phyloP scores from a whole-genome alignment of 208 protist species.

The Trypanosoma grayi region DNA sequence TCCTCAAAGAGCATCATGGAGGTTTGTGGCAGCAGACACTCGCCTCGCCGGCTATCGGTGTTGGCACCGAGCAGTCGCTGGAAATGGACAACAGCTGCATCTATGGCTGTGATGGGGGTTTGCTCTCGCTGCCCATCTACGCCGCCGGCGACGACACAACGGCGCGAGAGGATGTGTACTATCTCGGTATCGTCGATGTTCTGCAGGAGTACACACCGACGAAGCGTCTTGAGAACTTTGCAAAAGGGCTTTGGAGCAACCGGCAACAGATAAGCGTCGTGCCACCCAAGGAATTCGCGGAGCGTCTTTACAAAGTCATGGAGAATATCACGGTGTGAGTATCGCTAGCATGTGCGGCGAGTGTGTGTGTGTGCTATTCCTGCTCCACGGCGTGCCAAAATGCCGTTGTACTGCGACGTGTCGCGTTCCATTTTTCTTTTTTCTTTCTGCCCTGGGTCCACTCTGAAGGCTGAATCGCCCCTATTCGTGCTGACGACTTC shows the following conservation, averaged over 20 bases:
- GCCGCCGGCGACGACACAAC: constrained; percentile 59
- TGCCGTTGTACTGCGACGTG: too few species aligned
- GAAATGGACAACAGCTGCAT: constrained; percentile 42
- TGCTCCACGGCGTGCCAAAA: too few species aligned
- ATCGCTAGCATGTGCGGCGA: too few species aligned
- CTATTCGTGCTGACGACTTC: too few species aligned
- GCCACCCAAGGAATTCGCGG: constrained; percentile 75
- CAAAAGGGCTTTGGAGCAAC: constrained; percentile 80
- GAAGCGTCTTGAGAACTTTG: constrained; percentile 85
- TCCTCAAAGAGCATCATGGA: constrained; percentile 27
- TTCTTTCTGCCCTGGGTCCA: too few species aligned
- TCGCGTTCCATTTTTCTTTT: too few species aligned
- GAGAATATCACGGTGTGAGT: constrained; percentile 72
- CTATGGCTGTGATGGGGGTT: constrained; percentile 75
- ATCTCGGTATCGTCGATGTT: constrained; percentile 93
- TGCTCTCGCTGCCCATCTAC: constrained; percentile 81
- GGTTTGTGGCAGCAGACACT: constrained; percentile 3
- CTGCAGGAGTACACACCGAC: constrained; percentile 86
- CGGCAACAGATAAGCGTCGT: constrained; percentile 80
- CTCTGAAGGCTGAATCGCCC: too few species aligned
- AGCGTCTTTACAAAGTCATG: constrained; percentile 75
- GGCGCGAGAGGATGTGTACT: constrained; percentile 86
- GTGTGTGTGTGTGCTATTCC: too few species aligned
- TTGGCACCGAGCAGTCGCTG: neutral
- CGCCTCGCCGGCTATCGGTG: constrained; percentile 11